These are phyloP conservation scores for Phytophthora syringae DNA, from an alignment of 352 stramenopile genomes.

Conservation along the genomic window DNA sequence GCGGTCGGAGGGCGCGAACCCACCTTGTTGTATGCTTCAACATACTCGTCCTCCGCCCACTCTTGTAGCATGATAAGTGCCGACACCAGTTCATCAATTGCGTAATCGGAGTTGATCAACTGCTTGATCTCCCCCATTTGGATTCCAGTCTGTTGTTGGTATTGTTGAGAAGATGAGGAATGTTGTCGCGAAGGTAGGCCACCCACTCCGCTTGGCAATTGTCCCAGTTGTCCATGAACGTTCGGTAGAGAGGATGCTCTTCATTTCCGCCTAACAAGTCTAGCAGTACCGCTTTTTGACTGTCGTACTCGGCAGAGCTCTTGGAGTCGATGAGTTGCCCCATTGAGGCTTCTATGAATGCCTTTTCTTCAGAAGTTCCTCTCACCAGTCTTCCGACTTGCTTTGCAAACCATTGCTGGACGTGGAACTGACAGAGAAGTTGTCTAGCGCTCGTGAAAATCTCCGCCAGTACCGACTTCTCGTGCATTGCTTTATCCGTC, in stretches of 20 bases:
- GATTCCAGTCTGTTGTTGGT: not conserved
- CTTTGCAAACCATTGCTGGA: not conserved
- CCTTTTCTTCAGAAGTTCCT: not conserved
- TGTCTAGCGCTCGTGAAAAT: not conserved
- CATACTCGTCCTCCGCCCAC: not conserved
- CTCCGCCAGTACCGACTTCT: not conserved
- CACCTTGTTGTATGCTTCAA: not conserved
- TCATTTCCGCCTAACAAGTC: not conserved
- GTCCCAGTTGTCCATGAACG: not conserved
- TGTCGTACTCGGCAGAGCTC: not conserved
- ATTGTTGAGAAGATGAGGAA: not conserved
- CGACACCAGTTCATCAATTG: not conserved
- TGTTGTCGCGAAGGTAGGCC: not conserved
- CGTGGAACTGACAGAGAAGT: not conserved
- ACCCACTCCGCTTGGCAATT: not conserved
- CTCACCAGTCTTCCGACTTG: not conserved
- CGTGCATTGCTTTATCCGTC: constrained; percentile 1
- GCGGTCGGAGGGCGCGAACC: not conserved
- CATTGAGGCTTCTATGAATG: not conserved
- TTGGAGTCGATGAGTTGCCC: not conserved
- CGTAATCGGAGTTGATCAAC: not conserved
- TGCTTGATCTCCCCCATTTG: constrained; percentile 8
- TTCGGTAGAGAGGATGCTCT: not conserved
- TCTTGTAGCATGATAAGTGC: not conserved
- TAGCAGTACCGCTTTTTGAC: not conserved